A percentile compares a stretch with the other conserved stretches of the same genome.
Evolutionary conservation across 1,139 yeast genomes (phyloP).

Genomic region (Hanseniaspora sp.): DNA sequence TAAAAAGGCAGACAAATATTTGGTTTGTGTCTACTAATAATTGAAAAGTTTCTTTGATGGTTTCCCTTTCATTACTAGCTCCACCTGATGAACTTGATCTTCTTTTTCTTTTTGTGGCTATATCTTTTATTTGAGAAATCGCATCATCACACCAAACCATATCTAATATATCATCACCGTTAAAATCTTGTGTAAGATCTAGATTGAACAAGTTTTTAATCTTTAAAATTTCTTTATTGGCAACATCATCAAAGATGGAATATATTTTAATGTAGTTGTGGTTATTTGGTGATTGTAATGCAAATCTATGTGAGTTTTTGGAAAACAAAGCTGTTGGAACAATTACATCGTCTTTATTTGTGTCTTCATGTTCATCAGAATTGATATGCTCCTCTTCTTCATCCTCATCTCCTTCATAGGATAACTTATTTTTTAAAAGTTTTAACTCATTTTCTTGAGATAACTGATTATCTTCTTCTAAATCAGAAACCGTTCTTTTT

Average conservation of each 20-base stretch:
- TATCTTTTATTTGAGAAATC: slow-evolving; percentile 6
- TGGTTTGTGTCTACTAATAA: slow-evolving; percentile 12
- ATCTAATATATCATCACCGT: slow-evolving; percentile 10
- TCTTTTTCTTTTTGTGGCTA: slow-evolving; percentile 13
- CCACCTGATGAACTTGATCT: slow-evolving; percentile 5
- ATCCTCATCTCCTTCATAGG: slow-evolving; percentile 4
- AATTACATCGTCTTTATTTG: neutral
- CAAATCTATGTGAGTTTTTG: slow-evolving; percentile 14
- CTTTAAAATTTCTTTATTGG: slow-evolving; percentile 5
- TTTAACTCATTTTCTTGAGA: slow-evolving; percentile 12
- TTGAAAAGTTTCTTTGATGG: slow-evolving; percentile 12
- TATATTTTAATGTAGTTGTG: slow-evolving; percentile 11
- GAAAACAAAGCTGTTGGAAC: slow-evolving; percentile 15
- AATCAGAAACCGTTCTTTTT: slow-evolving; percentile 8
- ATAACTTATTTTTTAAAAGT: slow-evolving; percentile 3
- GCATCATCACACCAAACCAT: slow-evolving; percentile 15
- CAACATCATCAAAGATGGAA: slow-evolving; percentile 12
- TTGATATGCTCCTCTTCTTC: slow-evolving; percentile 1
- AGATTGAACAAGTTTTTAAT: slow-evolving; percentile 9
- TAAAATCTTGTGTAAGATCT: slow-evolving; percentile 12
- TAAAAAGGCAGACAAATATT: slow-evolving; percentile 25
- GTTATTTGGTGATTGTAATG: slow-evolving; percentile 12
- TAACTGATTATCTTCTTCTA: slow-evolving; percentile 1
- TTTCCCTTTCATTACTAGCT: slow-evolving; percentile 4
- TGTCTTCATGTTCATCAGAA: neutral